Percentiles rank a stretch among this genome's conserved stretches.
phyloP scores from a whole-genome alignment of 306 rosid genomes.

The Dryas drummondii region DNA sequence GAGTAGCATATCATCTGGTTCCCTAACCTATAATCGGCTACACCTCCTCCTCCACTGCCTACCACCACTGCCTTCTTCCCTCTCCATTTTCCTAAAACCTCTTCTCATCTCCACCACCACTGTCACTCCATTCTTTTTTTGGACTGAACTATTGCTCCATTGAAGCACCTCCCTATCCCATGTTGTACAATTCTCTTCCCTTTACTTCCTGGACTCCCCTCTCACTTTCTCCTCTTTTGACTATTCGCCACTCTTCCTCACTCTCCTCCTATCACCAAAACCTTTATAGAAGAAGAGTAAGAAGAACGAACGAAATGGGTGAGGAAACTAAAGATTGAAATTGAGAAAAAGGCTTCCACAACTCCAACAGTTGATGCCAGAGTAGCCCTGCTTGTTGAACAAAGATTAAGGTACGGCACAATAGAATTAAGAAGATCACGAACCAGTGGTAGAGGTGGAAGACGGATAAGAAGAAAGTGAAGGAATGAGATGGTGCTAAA shows the following conservation, averaged over 20 bases:
- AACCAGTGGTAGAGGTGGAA: neutral
- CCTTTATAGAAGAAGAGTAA: neutral
- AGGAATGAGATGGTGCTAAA: neutral
- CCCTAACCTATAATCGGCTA: neutral
- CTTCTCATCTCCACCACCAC: neutral
- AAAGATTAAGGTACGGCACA: neutral
- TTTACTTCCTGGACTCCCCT: neutral
- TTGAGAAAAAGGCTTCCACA: too few relatives aligned
- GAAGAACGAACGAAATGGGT: neutral
- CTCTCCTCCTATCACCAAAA: neutral
- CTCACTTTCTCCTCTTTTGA: constrained; percentile 1
- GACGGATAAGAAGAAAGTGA: neutral
- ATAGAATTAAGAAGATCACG: neutral
- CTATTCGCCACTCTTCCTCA: neutral
- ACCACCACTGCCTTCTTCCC: neutral
- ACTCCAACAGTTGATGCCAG: neutral
- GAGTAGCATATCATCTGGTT: neutral
- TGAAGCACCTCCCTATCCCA: neutral
- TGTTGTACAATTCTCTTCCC: neutral
- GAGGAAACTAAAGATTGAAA: too few relatives aligned
- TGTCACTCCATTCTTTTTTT: neutral
- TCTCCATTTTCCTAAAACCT: neutral
- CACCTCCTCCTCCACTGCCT: too few relatives aligned
- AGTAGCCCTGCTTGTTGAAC: neutral
- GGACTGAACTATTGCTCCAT: too few relatives aligned